Percentiles rank a stretch among this genome's conserved stretches.
phyloP scores from a whole-genome alignment of 2,329 filamentous ascomycete species.

The Epichloe festucae region DNA sequence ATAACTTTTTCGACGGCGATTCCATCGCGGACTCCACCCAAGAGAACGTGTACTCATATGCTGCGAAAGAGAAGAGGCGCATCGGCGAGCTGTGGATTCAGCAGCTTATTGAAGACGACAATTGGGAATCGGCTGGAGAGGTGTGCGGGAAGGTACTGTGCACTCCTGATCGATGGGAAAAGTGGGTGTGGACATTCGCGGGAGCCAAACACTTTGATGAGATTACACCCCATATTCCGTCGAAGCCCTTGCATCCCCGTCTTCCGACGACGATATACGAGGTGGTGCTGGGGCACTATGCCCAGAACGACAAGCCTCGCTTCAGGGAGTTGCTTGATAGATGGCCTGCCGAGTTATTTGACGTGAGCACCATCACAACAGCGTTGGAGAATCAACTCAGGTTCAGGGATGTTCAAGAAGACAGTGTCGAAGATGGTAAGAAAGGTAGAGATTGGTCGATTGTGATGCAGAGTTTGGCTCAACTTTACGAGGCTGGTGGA shows the following conservation, averaged over 20 bases:
- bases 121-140: constrained; percentile 69
- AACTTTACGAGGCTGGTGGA: constrained; percentile 69
- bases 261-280: constrained; percentile 78
- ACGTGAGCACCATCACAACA: constrained; percentile 61
- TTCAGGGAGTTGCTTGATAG: constrained; percentile 68
- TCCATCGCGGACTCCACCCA: constrained; percentile 43
- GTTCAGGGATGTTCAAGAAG: constrained; percentile 60
- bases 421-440: constrained; percentile 61
- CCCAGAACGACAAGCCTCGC: constrained; percentile 59
- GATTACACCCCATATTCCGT: constrained; percentile 74
- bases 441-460: constrained; percentile 75
- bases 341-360: constrained; percentile 78
- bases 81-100: constrained; percentile 92
- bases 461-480: constrained; percentile 75
- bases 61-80: constrained; percentile 76
- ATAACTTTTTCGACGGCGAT: constrained; percentile 64
- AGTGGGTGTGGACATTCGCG: constrained; percentile 89
- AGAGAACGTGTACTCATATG: constrained; percentile 45
- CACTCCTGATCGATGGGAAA: constrained; percentile 75
- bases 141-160: constrained; percentile 73
- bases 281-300: constrained; percentile 77
- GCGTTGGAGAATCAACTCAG: constrained; percentile 73
- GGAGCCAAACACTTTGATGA: constrained; percentile 79
- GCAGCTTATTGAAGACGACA: constrained; percentile 59
- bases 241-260: constrained; percentile 61